Conservation (phyloP, 2,329 filamentous ascomycete genomes). For the Didymella segeticola region DNA sequence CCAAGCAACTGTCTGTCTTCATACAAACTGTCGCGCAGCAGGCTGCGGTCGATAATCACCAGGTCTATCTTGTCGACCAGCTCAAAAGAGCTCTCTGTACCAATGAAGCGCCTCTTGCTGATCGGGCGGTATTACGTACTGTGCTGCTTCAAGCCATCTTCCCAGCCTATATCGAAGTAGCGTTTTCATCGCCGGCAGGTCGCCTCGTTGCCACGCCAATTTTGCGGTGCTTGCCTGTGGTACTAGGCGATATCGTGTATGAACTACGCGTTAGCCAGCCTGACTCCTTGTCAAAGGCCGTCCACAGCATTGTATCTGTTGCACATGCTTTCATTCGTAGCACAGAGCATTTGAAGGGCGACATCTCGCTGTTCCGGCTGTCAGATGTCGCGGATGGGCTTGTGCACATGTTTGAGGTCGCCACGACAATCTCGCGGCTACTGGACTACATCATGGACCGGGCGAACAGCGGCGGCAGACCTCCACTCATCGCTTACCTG, state of each 20-base stretch:
- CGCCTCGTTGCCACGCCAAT: conserved; percentile 63
- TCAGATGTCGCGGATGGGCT: conserved; percentile 50
- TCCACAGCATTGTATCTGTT: conserved; percentile 48
- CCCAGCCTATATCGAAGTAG: conserved; percentile 62
- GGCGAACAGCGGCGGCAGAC: conserved; percentile 23
- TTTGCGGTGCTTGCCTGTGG: conserved; percentile 54
- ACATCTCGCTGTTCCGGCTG: conserved; percentile 46
- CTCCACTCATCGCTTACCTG: conserved; percentile 48
- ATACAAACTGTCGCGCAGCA: conserved; percentile 66
- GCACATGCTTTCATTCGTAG: conserved; percentile 49
- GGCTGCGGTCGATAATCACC: conserved; percentile 64
- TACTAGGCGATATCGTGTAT: conserved; percentile 55
- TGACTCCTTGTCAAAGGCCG: conserved; percentile 46
- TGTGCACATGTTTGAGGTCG: conserved; percentile 50
- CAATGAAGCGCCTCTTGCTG: conserved; percentile 51
- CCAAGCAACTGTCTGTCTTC: conserved; percentile 64
- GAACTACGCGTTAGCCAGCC: conserved; percentile 53
- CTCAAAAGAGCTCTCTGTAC: conserved; percentile 58
- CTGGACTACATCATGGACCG: conserved; percentile 57
- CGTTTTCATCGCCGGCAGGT: conserved; percentile 54
- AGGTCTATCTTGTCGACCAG: conserved; percentile 62
- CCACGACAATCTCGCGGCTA: conserved; percentile 50
- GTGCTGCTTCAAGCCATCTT: conserved; percentile 62
- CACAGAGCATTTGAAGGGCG: conserved; percentile 46
- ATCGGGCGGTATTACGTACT: conserved; percentile 56